Conservation (phyloP, 176 grass and related monocot genomes). For the Triticum urartu region DNA sequence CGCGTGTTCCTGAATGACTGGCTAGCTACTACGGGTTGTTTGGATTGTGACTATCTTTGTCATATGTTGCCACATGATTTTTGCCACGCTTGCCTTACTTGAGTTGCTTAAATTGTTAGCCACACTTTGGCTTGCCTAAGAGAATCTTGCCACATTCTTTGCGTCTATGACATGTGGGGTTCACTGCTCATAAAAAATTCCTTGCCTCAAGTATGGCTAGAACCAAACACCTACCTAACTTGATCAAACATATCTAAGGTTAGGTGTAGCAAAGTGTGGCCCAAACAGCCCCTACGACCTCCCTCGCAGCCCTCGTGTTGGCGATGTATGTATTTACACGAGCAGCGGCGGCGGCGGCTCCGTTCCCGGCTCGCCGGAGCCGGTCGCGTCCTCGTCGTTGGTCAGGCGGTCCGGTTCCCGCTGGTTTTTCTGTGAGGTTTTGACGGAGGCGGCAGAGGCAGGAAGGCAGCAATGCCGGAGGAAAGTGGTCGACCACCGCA, state of each 20-base stretch:
- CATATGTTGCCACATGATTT: no score
- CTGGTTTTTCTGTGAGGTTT: background rate
- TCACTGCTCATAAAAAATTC: no score
- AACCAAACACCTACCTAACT: no score
- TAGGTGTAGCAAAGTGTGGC: no score
- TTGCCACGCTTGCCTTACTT: no score
- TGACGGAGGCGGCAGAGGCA: background rate
- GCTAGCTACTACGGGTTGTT: background rate
- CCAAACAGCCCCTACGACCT: background rate
- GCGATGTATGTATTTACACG: background rate
- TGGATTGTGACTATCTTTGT: no score
- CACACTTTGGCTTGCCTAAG: no score
- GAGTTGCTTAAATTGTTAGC: no score
- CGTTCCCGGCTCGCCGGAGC: background rate
- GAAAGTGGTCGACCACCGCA: background rate
- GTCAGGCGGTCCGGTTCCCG: background rate
- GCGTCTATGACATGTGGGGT: no score
- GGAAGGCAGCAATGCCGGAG: background rate
- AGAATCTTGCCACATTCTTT: no score
- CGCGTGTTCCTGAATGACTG: background rate
- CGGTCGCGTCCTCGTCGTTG: background rate
- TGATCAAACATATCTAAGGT: no score
- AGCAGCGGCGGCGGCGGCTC: background rate
- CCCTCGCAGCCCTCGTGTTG: background rate
- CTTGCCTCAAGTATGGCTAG: no score